These are phyloP conservation scores for Zymoseptoria brevis DNA, from an alignment of 2,329 filamentous ascomycete species.

Conservation along the genomic window DNA sequence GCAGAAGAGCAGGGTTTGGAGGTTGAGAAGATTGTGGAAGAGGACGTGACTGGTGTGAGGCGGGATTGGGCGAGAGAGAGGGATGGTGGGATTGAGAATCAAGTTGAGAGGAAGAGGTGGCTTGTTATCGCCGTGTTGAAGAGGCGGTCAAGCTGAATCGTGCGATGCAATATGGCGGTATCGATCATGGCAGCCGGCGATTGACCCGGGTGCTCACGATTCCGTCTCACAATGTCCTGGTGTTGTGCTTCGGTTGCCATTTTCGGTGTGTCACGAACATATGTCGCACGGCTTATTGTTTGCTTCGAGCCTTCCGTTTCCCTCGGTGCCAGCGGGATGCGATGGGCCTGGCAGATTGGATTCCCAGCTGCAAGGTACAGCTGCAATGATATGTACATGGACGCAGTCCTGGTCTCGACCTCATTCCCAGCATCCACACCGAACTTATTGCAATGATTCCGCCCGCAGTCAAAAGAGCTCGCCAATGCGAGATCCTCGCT, in stretches of 20 bases:
- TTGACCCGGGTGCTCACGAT: no score
- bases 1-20: slow-evolving; percentile 48
- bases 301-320: not conserved
- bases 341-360: not conserved
- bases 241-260: not conserved
- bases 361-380: not conserved
- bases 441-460: not conserved
- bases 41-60: slow-evolving; percentile 57
- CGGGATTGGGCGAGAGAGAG: slow-evolving; percentile 49
- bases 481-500: slow-evolving; percentile 3
- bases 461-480: not conserved
- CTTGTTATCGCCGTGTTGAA: slow-evolving; percentile 44
- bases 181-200: not conserved
- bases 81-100: slow-evolving; percentile 55
- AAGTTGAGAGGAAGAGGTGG: slow-evolving; percentile 60
- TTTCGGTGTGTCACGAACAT: not conserved
- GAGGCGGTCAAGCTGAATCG: not conserved
- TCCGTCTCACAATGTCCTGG: not conserved
- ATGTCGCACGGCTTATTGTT: not conserved
- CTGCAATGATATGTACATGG: not conserved
- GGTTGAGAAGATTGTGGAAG: slow-evolving; percentile 60
- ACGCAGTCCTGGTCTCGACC: not conserved
- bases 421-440: not conserved
- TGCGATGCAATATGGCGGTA: not conserved
- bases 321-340: not conserved